Evolutionary conservation across 495 filamentous ascomycete genomes (phyloP).

Genomic region (Talaromyces liani): DNA sequence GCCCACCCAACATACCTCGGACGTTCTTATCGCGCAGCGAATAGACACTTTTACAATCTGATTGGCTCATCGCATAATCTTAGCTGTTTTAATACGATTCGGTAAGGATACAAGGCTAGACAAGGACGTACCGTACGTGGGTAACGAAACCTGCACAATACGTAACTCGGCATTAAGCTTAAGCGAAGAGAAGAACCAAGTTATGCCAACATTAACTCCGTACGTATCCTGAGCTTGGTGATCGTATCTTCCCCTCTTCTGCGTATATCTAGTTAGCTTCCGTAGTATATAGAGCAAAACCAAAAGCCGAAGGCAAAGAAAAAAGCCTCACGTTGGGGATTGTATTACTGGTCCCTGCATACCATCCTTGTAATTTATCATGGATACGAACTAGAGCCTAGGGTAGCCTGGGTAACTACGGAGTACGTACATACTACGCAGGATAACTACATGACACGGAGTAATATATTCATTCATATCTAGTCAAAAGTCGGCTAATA

Average conservation of each 20-base stretch:
- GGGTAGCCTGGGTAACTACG: neutral
- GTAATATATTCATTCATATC: neutral
- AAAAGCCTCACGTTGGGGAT: neutral
- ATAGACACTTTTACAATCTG: neutral
- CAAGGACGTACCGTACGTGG: neutral
- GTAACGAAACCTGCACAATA: neutral
- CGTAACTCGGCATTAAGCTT: neutral
- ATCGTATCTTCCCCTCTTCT: neutral
- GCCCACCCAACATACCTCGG: neutral
- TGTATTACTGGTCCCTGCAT: constrained; percentile 6
- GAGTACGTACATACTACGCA: neutral
- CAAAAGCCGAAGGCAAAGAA: neutral
- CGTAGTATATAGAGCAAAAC: neutral
- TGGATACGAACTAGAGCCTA: neutral
- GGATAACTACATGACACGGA: neutral
- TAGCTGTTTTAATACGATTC: neutral
- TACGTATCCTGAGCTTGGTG: neutral
- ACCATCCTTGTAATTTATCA: constrained; percentile 3
- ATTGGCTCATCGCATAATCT: neutral
- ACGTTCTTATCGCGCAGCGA: constrained; percentile 5
- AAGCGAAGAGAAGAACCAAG: neutral
- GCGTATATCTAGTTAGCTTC: neutral
- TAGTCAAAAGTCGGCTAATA: neutral
- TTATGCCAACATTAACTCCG: neutral
- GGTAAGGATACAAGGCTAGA: neutral